Evolutionary conservation across 2,329 filamentous ascomycete species (phyloP), one percentile per base, ranked within the genome.

Genomic region (Trichophaea hybrida): DNA sequence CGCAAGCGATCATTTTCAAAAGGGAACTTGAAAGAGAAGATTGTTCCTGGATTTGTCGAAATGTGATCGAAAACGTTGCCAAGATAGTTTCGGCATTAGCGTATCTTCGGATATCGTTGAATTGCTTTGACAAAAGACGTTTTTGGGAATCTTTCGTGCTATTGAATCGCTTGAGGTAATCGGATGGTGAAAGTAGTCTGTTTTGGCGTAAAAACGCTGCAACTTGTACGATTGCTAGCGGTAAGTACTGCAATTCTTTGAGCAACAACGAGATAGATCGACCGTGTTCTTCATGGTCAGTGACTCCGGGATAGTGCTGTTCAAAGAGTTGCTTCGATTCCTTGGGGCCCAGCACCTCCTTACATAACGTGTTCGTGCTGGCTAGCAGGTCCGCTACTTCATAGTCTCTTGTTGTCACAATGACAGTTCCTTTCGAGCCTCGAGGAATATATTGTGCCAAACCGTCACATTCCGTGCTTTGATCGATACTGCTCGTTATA

Each of bases 331-430:
- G 3, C 12, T n/a, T n/a, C n/a, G n/a, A n/a, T n/a, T n/a, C n/a
- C n/a, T n/a, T n/a, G n/a, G n/a, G n/a, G n/a, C n/a, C n/a, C n/a
- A n/a, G n/a, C n/a, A 40, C 31, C 10, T 54, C 4, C 17, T 38
- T 4, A 31, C 2, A 4, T 31, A 57, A 8, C 3, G 52, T 15
- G 34, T 54, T 48, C 13, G 53, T 57, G 6, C 24, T 2, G 3
- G 8, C 58, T 40, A 34, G 54, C 59, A 15, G 59, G 1, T 35
- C 17, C 2, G 57, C 59, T 4, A 62, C 49, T 6, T 10, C 13
- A 2, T 31, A 3, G 49, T 59, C 55, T 35, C 59, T 35, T 8
- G 61, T 60, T 1, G 59, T 64, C 24, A 62, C 38, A 40, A 64
- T 48, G 15, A 64, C 32, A 1, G 32, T 57, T n/a, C 61, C 61